Base-by-base conservation (phyloP, 2,329 filamentous ascomycete species). In the Colletotrichum cuscutae region DNA sequence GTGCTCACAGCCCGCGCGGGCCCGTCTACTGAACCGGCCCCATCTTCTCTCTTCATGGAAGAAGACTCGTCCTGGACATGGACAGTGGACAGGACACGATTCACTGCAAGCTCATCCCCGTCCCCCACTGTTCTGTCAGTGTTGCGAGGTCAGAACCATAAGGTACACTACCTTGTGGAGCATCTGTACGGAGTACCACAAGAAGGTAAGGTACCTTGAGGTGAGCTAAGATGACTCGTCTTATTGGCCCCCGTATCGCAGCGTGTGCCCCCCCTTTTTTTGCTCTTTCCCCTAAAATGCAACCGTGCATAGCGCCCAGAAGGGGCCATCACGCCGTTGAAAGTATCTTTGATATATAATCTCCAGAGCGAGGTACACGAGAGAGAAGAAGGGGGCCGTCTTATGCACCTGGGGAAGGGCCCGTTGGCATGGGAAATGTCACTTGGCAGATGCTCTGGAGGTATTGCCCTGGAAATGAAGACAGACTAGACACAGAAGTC, bases 311-410 rank as follows among this genome's bases (percentile, higher is more conserved):
- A 54, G 28, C 46, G 60, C 69, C 65, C 65, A 63, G 69, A 72
- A 58, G 35, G 28, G 69, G 69, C 69, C 58, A 59, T 68, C 58
- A 63, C 58, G 69, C 70, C 70, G 70, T 70, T 72, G 65, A 72
- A 72, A 70, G 65, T 65, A 72, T 72, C 60, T 72, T 72, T 54
- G 60, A 69, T 35, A 28, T 65, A 66, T 12, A 70, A 72, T 70
- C 60, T 68, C 54, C 26, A 65, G 69, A 53, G 70, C 60, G 37
- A 49, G 57, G 60, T 65, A 70, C 60, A 30, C 24, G 15, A 49
- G 12, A 53, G 53, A 28, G 30, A 24, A 46, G 12, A 62, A 64
- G 65, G 65, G 69, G 58, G 28, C 42, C 24, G 58, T 15, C 65
- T 70, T 42, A 65, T 72, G 70, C 66, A 56, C 19, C 15, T 42